Evolutionary conservation across 371 early-diverging fungal species (phyloP), one percentile per base, ranked within the genome.

Genomic region (Furculomyces boomerangus): DNA sequence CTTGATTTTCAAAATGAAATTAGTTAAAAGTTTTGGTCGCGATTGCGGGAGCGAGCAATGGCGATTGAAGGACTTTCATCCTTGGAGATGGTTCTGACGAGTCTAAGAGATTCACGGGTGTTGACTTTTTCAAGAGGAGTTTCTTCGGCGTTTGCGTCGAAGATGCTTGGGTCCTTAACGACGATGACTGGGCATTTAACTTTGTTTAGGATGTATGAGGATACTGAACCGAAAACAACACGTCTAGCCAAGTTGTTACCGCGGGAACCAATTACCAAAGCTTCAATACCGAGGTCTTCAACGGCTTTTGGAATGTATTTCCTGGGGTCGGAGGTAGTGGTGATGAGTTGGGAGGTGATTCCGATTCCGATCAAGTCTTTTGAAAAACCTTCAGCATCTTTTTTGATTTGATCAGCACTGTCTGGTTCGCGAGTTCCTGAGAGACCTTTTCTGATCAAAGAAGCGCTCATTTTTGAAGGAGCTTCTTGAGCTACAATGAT

Each of bases 121-220:
- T n/a, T 32, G 30, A 51, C 52, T 31, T 22, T 3, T 26, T 51
- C 52, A 22, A 51, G 22, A 18, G 29, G 52, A n/a, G 52, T 31
- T 25, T 51, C 52, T 13, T 51, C 52, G 24, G 27, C n/a, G 52
- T 32, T 18, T 18, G 8, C 14, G 2, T 51, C 52, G 13, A 2
- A 3, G 14, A 10, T 35, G 8, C 14, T 46, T 2, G 55, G 55
- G 13, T 30, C 31, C 45, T 54, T 54, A 27, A 54, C 41, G 27
- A 54, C 45, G 24, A 54, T 28, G 8, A 54, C 30, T 5, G 55
- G 55, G 25, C 13, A 13, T 14, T 54, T 40, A 18, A 54, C 45
- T 40, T 48, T 45, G 49, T 54, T 54, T 13, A 54, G 55, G 18
- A 54, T n/a, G 41, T 54, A 54, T 13, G 55, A 37, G 26, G 55